A percentile compares a stretch with the other conserved stretches of the same genome.
Conservation (phyloP, 768 basidiomycete genomes). For the Leccinum uliginosum region DNA sequence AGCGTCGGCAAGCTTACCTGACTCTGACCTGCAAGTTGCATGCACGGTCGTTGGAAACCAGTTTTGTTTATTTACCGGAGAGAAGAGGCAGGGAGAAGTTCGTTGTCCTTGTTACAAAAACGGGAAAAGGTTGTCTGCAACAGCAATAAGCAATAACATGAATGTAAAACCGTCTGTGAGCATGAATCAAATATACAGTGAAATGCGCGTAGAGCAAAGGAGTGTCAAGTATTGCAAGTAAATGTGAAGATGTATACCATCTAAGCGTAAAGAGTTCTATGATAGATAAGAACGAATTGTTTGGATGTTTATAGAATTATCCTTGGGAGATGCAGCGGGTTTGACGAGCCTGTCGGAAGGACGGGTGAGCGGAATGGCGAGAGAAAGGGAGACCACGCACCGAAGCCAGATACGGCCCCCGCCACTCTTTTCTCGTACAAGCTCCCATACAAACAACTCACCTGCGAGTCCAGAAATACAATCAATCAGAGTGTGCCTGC, state of each 20-base stretch:
- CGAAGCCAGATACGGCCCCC: conserved; percentile 61
- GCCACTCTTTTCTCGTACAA: conserved; percentile 59
- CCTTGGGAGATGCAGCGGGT: conserved; percentile 17
- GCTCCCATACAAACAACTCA: conserved; percentile 42
- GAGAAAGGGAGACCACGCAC: conserved; percentile 32
- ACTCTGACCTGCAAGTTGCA: conserved; percentile 4
- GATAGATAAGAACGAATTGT: conserved; percentile 20
- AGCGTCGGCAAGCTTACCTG: conserved; percentile 49
- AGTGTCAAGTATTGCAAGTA: neutral
- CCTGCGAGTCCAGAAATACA: conserved; percentile 41
- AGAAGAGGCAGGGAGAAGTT: neutral
- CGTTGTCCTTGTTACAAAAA: conserved; percentile 2
- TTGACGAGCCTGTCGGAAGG: conserved; percentile 16
- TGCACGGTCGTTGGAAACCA: neutral
- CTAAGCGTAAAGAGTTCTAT: conserved; percentile 19
- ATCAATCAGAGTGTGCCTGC: conserved; percentile 51
- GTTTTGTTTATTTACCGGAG: neutral
- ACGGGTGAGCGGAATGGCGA: neutral
- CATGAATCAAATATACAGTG: conserved; percentile 9
- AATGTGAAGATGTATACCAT: conserved; percentile 9
- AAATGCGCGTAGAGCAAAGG: conserved; percentile 10
- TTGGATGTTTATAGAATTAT: conserved; percentile 19
- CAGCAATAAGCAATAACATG: conserved; percentile 16
- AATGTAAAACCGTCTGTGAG: neutral
- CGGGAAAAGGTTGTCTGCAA: conserved; percentile 5